A percentile compares a stretch with the other conserved stretches of the same genome.
phyloP scores from a whole-genome alignment of 805 yeast species.

The Hanseniaspora nectarophila region DNA sequence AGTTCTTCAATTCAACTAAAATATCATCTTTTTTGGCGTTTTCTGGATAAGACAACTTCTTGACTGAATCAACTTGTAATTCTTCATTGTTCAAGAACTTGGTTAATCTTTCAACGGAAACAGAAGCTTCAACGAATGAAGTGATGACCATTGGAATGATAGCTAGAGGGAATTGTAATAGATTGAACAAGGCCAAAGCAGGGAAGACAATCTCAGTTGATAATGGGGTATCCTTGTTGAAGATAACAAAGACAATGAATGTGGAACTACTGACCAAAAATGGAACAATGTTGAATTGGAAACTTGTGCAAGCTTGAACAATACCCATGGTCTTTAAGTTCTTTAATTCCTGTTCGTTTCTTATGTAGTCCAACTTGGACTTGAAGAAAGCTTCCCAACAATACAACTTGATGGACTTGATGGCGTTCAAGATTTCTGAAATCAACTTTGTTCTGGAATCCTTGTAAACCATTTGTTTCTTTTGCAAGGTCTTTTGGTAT shows the following conservation, averaged over 20 bases:
- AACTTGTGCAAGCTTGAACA: constrained; percentile 55
- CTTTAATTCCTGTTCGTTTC: constrained; percentile 75
- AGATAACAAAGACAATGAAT: constrained; percentile 63
- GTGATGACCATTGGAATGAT: constrained; percentile 86
- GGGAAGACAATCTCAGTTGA: constrained; percentile 88
- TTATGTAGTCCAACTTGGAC: constrained; percentile 58
- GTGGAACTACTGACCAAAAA: constrained; percentile 81
- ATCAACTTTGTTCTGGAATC: constrained; percentile 86
- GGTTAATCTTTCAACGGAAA: constrained; percentile 63
- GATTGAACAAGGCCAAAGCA: constrained; percentile 75
- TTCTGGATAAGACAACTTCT: constrained; percentile 30
- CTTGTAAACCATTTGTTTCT: constrained; percentile 75
- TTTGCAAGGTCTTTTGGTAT: constrained; percentile 60
- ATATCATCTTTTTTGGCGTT: constrained; percentile 52
- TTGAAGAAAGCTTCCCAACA: constrained; percentile 91
- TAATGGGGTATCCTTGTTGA: constrained; percentile 50
- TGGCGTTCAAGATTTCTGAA: constrained; percentile 78
- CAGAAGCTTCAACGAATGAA: constrained; percentile 76
- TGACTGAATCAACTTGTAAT: constrained; percentile 64
- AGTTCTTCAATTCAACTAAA: constrained; percentile 49
- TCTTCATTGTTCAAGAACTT: constrained; percentile 65
- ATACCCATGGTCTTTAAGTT: constrained; percentile 66
- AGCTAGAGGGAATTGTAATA: constrained; percentile 82
- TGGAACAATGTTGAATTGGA: constrained; percentile 79
- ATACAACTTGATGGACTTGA: constrained; percentile 82